Base-by-base conservation (phyloP, 257 asterid genomes). In the Gentiana dahurica region DNA sequence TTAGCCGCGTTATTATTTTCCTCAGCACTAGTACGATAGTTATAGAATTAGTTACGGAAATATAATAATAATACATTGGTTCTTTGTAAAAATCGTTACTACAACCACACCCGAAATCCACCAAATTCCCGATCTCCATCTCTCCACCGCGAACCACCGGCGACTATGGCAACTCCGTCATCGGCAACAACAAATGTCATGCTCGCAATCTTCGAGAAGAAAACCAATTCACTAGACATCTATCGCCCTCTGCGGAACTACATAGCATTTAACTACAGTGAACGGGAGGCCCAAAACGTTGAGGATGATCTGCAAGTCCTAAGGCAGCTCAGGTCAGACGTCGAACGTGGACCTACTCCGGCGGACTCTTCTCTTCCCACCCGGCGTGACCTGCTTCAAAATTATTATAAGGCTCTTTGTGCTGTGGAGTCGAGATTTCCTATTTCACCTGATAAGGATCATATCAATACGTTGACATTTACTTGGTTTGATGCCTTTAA, bases 401-500 rank as follows among this genome's bases (percentile, higher is more conserved):
- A 78, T 72, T 92, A 88, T 81, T 92, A 67, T 67, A 85, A 72
- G 79, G 94, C 95, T 80, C 94, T 92, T 13, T 92, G 94, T 72
- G 87, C 94, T 39, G 94, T 85, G 51, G 99, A 92, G 77, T 85
- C 95, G 3, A 70, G 97, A 73, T 85, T 92, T 55, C 98, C 97
- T 32, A 85, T 92, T 58, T 92, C 97, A 35, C 81, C 88, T 51
- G 95, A 92, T 63, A 74, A 79, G 59, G 97, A 85, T 70, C 99
- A 92, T 39, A 74, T 85, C 70, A 81, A 80, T 72, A 64, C 95
- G 51, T 76, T 92, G 55, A 61, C 86, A 45, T 92, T 92, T 64
- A 77, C 84, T 57, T 92, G 99, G 99, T 85, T 79, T 58, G 99
- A 92, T 77, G 93, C 97, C 39, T 92, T 92, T 65, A 92, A 92